phyloP scores from a whole-genome alignment of 2,329 filamentous ascomycete genomes.

The Fusarium albidum region DNA sequence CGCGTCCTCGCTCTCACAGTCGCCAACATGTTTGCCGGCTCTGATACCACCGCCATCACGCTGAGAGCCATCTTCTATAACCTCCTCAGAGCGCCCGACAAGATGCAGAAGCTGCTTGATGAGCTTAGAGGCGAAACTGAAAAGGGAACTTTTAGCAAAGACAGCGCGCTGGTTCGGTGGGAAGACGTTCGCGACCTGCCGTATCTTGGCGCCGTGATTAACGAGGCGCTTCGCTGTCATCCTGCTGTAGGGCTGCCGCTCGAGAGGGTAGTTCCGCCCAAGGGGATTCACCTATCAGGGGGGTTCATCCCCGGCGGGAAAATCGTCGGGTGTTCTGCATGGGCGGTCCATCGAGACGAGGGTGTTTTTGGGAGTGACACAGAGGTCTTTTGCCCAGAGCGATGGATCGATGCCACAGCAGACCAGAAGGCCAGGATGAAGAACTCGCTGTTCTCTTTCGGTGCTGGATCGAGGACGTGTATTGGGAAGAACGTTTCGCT shows the following conservation, averaged over 20 bases:
- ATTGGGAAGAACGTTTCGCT: constrained; percentile 72
- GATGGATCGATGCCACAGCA: constrained; percentile 64
- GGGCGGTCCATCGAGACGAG: constrained; percentile 74
- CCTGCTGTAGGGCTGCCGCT: constrained; percentile 76
- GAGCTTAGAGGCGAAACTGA: constrained; percentile 69
- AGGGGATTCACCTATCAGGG: constrained; percentile 69
- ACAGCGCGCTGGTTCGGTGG: constrained; percentile 69
- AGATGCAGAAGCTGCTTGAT: constrained; percentile 59
- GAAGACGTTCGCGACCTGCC: constrained; percentile 71
- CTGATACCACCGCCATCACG: constrained; percentile 15
- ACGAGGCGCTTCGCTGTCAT: constrained; percentile 79
- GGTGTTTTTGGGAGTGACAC: constrained; percentile 66
- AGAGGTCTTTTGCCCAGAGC: constrained; percentile 71
- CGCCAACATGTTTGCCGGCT: constrained; percentile 20
- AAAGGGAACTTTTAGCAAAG: constrained; percentile 58
- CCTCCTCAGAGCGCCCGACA: constrained; percentile 2
- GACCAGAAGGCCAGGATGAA: constrained; percentile 40
- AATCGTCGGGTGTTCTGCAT: constrained; percentile 76
- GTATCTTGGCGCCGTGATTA: constrained; percentile 64
- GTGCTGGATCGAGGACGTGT: constrained; percentile 73
- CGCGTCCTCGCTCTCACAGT: constrained; percentile 11
- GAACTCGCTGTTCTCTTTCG: constrained; percentile 61
- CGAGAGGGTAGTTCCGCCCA: constrained; percentile 73
- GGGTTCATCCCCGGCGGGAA: constrained; percentile 71
- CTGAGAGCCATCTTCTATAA: constrained; percentile 15